Percentiles rank a stretch among this genome's conserved stretches.
These are phyloP conservation scores for Solanum tarapatanum DNA, from an alignment of 257 asterid genomes.

Conservation along the genomic window DNA sequence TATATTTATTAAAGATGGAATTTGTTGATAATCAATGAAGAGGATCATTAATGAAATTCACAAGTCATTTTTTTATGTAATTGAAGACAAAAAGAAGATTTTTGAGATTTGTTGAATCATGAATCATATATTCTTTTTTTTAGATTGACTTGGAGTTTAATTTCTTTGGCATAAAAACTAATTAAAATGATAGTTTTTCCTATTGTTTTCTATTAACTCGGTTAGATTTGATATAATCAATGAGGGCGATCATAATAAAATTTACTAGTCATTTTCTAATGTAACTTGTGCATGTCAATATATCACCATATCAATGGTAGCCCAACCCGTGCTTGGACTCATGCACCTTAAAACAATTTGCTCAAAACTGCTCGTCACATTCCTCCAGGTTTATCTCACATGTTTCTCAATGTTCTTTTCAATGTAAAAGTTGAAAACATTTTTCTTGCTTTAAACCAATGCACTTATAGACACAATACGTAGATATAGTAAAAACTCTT, in stretches of 20 bases:
- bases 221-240: background rate
- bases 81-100: background rate
- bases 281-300: background rate
- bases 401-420: background rate
- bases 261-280: background rate
- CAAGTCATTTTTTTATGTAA: background rate
- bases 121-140: background rate
- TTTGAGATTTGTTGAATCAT: background rate
- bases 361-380: background rate
- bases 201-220: background rate
- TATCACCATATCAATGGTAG: background rate
- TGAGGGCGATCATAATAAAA: background rate
- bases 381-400: background rate
- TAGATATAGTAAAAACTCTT: background rate
- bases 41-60: background rate
- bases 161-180: background rate
- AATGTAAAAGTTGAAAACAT: background rate
- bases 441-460: background rate
- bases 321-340: background rate
- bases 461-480: background rate
- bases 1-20: background rate
- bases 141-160: background rate
- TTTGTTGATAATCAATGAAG: background rate
- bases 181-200: background rate
- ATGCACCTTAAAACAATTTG: background rate